These are phyloP conservation scores for Cordyceps cicadae DNA, from an alignment of 2,329 filamentous ascomycete species.

Conservation along the genomic window DNA sequence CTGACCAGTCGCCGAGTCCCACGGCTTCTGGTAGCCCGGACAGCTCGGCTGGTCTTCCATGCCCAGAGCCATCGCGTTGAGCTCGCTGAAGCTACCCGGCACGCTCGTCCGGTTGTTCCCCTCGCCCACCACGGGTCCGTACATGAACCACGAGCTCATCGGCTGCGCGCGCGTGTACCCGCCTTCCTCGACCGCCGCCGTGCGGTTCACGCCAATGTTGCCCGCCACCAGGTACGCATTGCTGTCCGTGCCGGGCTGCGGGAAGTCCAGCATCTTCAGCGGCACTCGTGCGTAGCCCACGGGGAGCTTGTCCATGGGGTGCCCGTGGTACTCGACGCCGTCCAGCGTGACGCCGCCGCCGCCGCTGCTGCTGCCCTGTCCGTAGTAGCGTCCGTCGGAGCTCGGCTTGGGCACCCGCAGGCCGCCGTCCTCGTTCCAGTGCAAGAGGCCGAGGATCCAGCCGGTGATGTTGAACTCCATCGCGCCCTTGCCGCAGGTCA, in stretches of 20 bases:
- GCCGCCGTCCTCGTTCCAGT: slow-evolving; percentile 32
- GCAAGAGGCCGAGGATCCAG: slow-evolving; percentile 41
- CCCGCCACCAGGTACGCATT: slow-evolving; percentile 31
- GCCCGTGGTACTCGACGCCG: slow-evolving; percentile 22
- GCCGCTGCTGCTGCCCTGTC: background rate
- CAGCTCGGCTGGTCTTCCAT: slow-evolving; percentile 5
- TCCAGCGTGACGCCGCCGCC: slow-evolving; percentile 19
- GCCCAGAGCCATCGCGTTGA: slow-evolving; percentile 5
- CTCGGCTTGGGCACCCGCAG: slow-evolving; percentile 14
- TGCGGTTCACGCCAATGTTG: slow-evolving; percentile 27
- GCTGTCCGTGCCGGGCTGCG: slow-evolving; percentile 18
- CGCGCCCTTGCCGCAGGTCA: slow-evolving; percentile 21
- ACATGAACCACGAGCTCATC: slow-evolving; percentile 33
- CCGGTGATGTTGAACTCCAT: slow-evolving; percentile 33
- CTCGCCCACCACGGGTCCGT: slow-evolving; percentile 27
- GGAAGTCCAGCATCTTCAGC: slow-evolving; percentile 29
- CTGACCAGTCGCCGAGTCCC: background rate
- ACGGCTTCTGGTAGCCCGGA: background rate
- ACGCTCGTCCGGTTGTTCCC: slow-evolving; percentile 15
- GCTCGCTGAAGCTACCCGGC: slow-evolving; percentile 18
- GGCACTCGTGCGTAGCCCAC: slow-evolving; percentile 33
- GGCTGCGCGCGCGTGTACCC: slow-evolving; percentile 25
- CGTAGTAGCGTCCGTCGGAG: background rate
- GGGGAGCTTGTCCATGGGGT: slow-evolving; percentile 23
- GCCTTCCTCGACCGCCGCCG: slow-evolving; percentile 11